These are phyloP conservation scores for Xylaria castorea DNA, from an alignment of 495 filamentous ascomycete species.

Conservation along the genomic window DNA sequence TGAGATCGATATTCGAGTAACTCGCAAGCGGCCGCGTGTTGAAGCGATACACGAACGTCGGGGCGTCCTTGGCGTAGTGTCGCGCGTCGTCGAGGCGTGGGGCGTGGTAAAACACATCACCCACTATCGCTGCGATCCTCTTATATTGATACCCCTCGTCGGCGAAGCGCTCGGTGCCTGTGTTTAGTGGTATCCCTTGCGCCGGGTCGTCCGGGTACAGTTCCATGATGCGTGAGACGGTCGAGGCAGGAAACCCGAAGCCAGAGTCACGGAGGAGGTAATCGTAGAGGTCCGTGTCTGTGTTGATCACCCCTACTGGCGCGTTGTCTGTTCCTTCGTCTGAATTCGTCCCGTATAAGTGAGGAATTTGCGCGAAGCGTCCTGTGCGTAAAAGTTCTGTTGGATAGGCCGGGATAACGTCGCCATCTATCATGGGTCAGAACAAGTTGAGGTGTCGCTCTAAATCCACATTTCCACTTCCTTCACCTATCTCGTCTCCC, in stretches of 20 bases:
- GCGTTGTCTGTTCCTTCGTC: constrained; percentile 71
- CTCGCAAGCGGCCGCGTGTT: constrained; percentile 40
- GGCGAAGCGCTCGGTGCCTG: constrained; percentile 39
- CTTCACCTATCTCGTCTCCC: not conserved
- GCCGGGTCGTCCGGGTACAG: constrained; percentile 46
- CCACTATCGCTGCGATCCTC: constrained; percentile 43
- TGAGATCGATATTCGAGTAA: constrained; percentile 28
- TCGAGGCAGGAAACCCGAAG: constrained; percentile 36
- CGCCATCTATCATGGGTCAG: constrained; percentile 47
- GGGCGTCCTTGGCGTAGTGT: constrained; percentile 33
- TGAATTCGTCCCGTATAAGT: constrained; percentile 65
- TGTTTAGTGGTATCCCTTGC: constrained; percentile 42
- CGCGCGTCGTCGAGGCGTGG: constrained; percentile 40
- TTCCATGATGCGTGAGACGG: constrained; percentile 45
- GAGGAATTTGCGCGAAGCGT: constrained; percentile 61
- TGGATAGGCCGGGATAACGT: constrained; percentile 51
- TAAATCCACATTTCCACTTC: not conserved
- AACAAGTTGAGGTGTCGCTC: not conserved
- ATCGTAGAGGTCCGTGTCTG: constrained; percentile 46
- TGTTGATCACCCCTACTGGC: constrained; percentile 50
- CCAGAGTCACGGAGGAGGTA: constrained; percentile 38
- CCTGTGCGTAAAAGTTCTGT: constrained; percentile 39
- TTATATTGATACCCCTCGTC: constrained; percentile 44
- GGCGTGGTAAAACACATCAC: constrained; percentile 47
- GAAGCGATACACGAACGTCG: constrained; percentile 43